phyloP scores from a whole-genome alignment of 768 basidiomycete species.

The Podaxis sp. region DNA sequence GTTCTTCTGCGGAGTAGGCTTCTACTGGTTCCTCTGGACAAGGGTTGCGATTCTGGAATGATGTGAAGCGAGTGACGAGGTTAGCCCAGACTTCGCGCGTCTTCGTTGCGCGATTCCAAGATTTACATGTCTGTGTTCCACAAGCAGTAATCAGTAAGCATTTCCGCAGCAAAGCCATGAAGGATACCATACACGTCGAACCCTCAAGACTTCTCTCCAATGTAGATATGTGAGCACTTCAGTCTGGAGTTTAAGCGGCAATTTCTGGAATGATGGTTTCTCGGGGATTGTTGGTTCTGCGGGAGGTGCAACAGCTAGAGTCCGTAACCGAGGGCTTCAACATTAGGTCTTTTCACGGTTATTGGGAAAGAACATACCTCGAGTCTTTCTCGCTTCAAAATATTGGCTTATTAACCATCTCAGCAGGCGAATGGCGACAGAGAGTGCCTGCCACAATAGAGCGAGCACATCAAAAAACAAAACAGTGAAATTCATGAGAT shows the following conservation, averaged over 20 bases:
- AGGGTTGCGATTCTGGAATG: slow-evolving; percentile 9
- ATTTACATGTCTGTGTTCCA: slow-evolving; percentile 11
- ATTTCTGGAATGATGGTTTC: slow-evolving; percentile 12
- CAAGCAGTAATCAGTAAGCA: neutral
- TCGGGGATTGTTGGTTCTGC: neutral
- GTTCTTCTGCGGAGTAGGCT: slow-evolving; percentile 9
- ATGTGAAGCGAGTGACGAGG: slow-evolving; percentile 11
- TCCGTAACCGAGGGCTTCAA: neutral
- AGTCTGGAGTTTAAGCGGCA: slow-evolving; percentile 12
- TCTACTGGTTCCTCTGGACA: slow-evolving; percentile 12
- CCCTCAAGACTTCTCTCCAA: slow-evolving; percentile 14
- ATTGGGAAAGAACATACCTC: slow-evolving; percentile 1
- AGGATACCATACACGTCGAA: slow-evolving; percentile 11
- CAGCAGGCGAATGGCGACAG: slow-evolving; percentile 5
- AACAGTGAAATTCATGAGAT: slow-evolving; percentile 14
- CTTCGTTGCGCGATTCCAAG: slow-evolving; percentile 16
- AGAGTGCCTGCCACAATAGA: slow-evolving; percentile 7
- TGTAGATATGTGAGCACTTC: slow-evolving; percentile 11
- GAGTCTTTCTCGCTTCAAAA: slow-evolving; percentile 2
- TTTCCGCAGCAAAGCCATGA: neutral
- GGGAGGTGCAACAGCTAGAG: slow-evolving; percentile 4
- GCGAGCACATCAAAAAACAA: slow-evolving; percentile 3
- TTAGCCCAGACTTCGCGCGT: slow-evolving; percentile 8
- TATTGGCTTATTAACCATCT: slow-evolving; percentile 14
- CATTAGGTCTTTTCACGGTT: neutral